Conservation (phyloP, 805 yeast species). For the Candida manassasensis region DNA sequence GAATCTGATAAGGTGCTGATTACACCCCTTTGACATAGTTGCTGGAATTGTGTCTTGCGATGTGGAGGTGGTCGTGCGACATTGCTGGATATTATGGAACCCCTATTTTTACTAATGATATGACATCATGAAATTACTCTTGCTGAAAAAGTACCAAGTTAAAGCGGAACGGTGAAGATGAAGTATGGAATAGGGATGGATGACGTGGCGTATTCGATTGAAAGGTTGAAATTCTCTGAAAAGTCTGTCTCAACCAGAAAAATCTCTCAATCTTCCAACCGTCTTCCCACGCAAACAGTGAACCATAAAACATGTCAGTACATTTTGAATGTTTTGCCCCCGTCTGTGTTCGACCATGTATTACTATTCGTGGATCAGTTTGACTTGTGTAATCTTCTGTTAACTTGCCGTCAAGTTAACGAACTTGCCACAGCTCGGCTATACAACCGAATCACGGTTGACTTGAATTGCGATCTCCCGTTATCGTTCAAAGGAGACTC, state of each 20-base stretch:
- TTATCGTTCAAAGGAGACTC: conserved; percentile 12
- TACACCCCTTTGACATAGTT: too few species aligned
- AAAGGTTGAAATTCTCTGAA: background rate
- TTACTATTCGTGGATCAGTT: conserved; percentile 22
- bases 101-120: too few species aligned
- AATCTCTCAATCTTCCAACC: too few species aligned
- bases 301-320: background rate
- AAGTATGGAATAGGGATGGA: background rate
- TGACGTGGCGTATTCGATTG: background rate
- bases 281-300: too few species aligned
- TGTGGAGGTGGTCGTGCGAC: too few species aligned
- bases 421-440: conserved; percentile 19
- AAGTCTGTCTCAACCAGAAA: too few species aligned
- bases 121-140: too few species aligned
- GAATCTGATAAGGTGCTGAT: too few species aligned
- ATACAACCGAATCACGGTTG: conserved; percentile 27
- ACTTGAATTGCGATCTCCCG: conserved; percentile 26
- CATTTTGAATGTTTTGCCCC: conserved; percentile 1
- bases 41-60: too few species aligned
- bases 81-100: too few species aligned
- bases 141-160: too few species aligned
- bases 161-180: too few species aligned
- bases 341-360: background rate
- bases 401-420: conserved; percentile 19
- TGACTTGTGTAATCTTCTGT: conserved; percentile 23